Conservation (phyloP, 768 basidiomycete genomes). For the Tremella yokohamensis region DNA sequence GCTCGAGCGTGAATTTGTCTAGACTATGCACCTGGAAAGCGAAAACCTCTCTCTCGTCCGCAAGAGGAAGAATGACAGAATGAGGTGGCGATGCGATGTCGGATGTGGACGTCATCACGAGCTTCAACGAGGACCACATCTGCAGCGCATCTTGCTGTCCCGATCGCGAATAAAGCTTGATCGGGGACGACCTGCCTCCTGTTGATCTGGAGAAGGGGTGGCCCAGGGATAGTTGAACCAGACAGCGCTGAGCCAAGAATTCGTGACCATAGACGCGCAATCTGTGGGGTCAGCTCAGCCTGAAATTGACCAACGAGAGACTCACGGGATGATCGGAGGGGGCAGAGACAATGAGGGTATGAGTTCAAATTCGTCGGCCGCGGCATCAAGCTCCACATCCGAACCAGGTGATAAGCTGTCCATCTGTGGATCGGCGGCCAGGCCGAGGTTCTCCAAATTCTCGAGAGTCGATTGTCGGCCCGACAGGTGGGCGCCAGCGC, state of each 20-base stretch:
- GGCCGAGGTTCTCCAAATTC: slow-evolving; percentile 41
- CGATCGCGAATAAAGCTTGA: slow-evolving; percentile 57
- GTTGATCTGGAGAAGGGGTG: slow-evolving; percentile 56
- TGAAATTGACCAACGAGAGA: slow-evolving; percentile 6
- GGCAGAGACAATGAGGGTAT: slow-evolving; percentile 94
- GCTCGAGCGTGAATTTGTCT: slow-evolving; percentile 72
- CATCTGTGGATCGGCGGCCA: slow-evolving; percentile 47
- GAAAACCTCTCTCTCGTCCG: slow-evolving; percentile 66
- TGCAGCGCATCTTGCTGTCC: slow-evolving; percentile 48
- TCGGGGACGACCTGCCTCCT: slow-evolving; percentile 46
- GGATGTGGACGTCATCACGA: slow-evolving; percentile 87
- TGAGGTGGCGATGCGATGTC: slow-evolving; percentile 84
- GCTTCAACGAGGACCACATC: slow-evolving; percentile 70
- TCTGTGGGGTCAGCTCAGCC: slow-evolving; percentile 23
- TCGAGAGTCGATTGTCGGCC: slow-evolving; percentile 32
- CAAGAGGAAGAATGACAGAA: slow-evolving; percentile 78
- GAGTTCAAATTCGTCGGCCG: slow-evolving; percentile 70
- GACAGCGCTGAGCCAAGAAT: slow-evolving; percentile 69
- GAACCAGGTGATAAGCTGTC: slow-evolving; percentile 41
- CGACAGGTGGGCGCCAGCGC: slow-evolving; percentile 40
- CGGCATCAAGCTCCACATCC: slow-evolving; percentile 54
- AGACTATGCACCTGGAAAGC: slow-evolving; percentile 79
- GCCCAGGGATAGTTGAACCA: slow-evolving; percentile 83
- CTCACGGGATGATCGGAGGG: slow-evolving; percentile 90
- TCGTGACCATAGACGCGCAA: slow-evolving; percentile 92